Evolutionary conservation across 2,329 filamentous ascomycete genomes (phyloP).

Genomic region (Paramyrothecium roridum): DNA sequence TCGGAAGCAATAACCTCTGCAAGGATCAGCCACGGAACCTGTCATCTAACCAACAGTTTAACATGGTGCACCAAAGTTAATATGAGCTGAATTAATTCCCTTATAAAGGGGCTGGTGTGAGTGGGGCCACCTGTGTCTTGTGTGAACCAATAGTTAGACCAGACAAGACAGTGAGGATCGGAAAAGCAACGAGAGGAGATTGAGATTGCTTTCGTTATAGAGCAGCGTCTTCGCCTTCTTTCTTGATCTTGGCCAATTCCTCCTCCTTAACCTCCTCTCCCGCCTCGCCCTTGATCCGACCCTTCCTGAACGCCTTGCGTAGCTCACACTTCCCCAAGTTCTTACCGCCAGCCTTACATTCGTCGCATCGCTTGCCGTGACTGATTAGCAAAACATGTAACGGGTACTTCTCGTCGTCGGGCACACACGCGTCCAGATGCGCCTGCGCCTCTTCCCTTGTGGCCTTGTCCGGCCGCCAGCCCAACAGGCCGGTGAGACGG

Average conservation of each 20-base stretch:
- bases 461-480: conserved; percentile 41
- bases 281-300: conserved; percentile 3
- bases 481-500: conserved; percentile 44
- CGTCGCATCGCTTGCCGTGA: conserved; percentile 42
- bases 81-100: too few relatives aligned
- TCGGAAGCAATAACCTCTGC: too few relatives aligned
- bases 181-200: too few relatives aligned
- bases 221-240: neutral
- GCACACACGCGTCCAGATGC: conserved; percentile 45
- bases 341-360: conserved; percentile 43
- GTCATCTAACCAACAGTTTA: too few relatives aligned
- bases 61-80: too few relatives aligned
- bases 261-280: conserved; percentile 1
- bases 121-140: too few relatives aligned
- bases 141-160: too few relatives aligned
- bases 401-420: conserved; percentile 46
- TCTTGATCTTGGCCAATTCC: neutral
- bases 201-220: neutral
- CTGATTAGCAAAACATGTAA: conserved; percentile 46
- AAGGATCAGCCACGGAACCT: too few relatives aligned
- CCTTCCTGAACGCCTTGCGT: conserved; percentile 32
- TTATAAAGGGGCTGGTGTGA: too few relatives aligned
- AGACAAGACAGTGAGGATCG: too few relatives aligned
- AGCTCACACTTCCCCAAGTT: conserved; percentile 35
- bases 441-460: conserved; percentile 44